Evolutionary conservation across 1,284 basidiomycete species (phyloP), one percentile per base, ranked within the genome.

Genomic region (Pseudozyma sp.): DNA sequence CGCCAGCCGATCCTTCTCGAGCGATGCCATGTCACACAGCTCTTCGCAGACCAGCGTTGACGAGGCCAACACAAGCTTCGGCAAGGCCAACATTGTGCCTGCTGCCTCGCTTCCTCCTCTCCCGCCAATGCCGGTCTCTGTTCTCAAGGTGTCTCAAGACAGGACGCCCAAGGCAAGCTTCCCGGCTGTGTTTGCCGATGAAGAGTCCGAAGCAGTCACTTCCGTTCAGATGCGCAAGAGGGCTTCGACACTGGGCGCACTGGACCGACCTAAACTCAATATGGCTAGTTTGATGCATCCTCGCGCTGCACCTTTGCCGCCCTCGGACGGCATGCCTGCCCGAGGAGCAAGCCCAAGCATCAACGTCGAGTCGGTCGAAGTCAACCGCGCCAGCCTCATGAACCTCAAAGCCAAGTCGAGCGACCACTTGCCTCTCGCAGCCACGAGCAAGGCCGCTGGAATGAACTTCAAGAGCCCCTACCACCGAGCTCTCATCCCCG

Each of bases 391-490:
- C 34, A 51, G 59, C 33, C 17, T 68, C 11, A 60, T 50, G 47
- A 60, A 61, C 29, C 56, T 64, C 45, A 67, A 61, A 31, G 59
- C 65, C 30, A 59, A 61, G 43, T 73, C 70, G 11, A 73, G 60
- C 61, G 65, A 73, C 29, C 55, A 62, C 13, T 47, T 73, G 4
- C 70, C 70, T 39, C 60, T 73, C 17, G 48, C 47, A 7, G 42
- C 34, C 33, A 34, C 37, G 24, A 17, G 31, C n/a, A 58, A 57
- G 31, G 57, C 50, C 14, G 47, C 61, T 14, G 40, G 57, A 7
- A 64, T 71, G 72, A 59, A 67, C 54, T 75, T 75, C 61, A 61
- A 42, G 54, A 75, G 57, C 50, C 60, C 68, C 1, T 75, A 70
- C 50, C 72, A 75, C 49, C 63, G 64, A 46, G 51, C 72, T 0